A percentile compares a stretch with the other conserved stretches of the same genome.
These are phyloP conservation scores for Ganoderma boninense DNA, from an alignment of 1,284 basidiomycete species.

Conservation along the genomic window DNA sequence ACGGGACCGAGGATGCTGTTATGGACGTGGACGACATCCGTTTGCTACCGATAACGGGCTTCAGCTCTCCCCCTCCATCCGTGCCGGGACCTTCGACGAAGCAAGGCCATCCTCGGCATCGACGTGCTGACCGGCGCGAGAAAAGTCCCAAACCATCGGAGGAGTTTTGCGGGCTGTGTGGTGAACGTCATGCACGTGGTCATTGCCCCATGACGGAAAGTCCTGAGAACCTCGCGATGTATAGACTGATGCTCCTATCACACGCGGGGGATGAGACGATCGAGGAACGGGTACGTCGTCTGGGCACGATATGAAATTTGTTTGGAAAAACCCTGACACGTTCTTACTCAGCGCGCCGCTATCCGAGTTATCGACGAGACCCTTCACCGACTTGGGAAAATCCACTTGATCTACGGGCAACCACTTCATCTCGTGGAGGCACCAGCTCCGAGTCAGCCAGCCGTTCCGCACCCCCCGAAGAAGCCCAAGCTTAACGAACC, in stretches of 20 bases:
- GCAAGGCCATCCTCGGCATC: slow-evolving; percentile 11
- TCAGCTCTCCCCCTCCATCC: slow-evolving; percentile 8
- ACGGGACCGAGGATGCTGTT: slow-evolving; percentile 35
- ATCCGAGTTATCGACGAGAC: slow-evolving; percentile 72
- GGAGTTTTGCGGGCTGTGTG: slow-evolving; percentile 68
- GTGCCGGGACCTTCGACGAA: slow-evolving; percentile 9
- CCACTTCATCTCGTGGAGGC: slow-evolving; percentile 63
- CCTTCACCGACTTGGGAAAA: slow-evolving; percentile 59
- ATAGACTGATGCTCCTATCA: slow-evolving; percentile 68
- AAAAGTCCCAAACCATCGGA: slow-evolving; percentile 26
- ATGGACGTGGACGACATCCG: slow-evolving; percentile 26
- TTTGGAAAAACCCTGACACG: slow-evolving; percentile 12
- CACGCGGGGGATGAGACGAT: slow-evolving; percentile 69
- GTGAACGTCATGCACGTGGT: slow-evolving; percentile 53
- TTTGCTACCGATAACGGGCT: slow-evolving; percentile 23
- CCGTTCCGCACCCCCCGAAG: slow-evolving; percentile 17
- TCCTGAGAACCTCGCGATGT: slow-evolving; percentile 72
- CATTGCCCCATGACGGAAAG: slow-evolving; percentile 70
- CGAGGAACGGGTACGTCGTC: slow-evolving; percentile 63
- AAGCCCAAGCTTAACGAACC: slow-evolving; percentile 22
- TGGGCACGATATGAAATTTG: slow-evolving; percentile 5
- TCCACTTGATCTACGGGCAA: slow-evolving; percentile 64
- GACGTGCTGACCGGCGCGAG: slow-evolving; percentile 20
- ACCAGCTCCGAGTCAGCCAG: slow-evolving; percentile 16
- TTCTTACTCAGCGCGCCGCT: slow-evolving; percentile 58